Conservation (phyloP, 2,329 filamentous ascomycete species). For the Xylariaceae sp. region DNA sequence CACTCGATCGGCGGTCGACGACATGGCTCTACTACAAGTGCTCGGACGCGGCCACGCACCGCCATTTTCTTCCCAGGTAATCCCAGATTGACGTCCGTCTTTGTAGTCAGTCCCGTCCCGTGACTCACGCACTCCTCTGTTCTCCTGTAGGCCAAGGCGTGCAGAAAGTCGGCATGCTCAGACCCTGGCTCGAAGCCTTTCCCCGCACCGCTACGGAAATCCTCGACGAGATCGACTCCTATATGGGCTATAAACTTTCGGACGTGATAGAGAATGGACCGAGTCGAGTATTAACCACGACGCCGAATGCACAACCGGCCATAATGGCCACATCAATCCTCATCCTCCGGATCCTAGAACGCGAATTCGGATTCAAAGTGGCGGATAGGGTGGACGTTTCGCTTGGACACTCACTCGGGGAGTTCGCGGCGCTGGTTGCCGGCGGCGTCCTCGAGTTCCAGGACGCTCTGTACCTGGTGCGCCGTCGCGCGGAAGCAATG, state of each 20-base stretch:
- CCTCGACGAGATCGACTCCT: slow-evolving; percentile 78
- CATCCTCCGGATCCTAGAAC: slow-evolving; percentile 80
- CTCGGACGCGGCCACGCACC: slow-evolving; percentile 39
- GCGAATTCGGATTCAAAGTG: slow-evolving; percentile 73
- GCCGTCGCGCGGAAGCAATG: slow-evolving; percentile 77
- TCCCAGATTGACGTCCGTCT: slow-evolving; percentile 2
- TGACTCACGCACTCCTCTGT: slow-evolving; percentile 7
- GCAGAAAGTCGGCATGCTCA: slow-evolving; percentile 82
- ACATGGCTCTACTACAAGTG: slow-evolving; percentile 29
- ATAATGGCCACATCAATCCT: slow-evolving; percentile 94
- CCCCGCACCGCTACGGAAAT: slow-evolving; percentile 70
- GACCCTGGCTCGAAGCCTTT: slow-evolving; percentile 81
- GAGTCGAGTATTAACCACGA: slow-evolving; percentile 69
- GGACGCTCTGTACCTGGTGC: slow-evolving; percentile 73
- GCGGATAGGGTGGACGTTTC: slow-evolving; percentile 71
- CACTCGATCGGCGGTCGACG: slow-evolving; percentile 9
- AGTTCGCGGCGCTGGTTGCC: slow-evolving; percentile 86
- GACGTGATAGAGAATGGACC: slow-evolving; percentile 75
- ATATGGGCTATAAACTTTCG: slow-evolving; percentile 69
- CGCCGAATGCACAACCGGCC: slow-evolving; percentile 85
- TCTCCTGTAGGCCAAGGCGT: slow-evolving; percentile 68
- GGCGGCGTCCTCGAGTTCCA: slow-evolving; percentile 73
- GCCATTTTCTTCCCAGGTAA: slow-evolving; percentile 57
- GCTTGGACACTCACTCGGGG: slow-evolving; percentile 84
- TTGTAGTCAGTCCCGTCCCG: slow-evolving; percentile 1